Percentiles rank a stretch among this genome's conserved stretches.
These are phyloP conservation scores for Tremella mesenterica DNA, from an alignment of 768 basidiomycete genomes.

Conservation along the genomic window DNA sequence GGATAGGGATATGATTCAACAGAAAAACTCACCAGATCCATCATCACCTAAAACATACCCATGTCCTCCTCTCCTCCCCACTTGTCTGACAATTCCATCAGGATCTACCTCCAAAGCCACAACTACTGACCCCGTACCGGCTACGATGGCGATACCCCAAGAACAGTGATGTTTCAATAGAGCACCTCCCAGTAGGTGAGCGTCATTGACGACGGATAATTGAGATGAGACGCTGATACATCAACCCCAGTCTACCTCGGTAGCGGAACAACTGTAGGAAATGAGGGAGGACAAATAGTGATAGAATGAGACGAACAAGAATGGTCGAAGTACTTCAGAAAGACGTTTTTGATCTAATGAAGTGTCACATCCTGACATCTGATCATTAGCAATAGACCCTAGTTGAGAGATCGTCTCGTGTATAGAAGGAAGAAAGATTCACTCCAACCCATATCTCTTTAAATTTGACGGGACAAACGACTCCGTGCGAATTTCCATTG, in stretches of 20 bases:
- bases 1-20: background rate
- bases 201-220: slow-evolving; percentile 68
- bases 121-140: slow-evolving; percentile 71
- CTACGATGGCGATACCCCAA: slow-evolving; percentile 62
- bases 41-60: slow-evolving; percentile 34
- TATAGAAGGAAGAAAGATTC: slow-evolving; percentile 2
- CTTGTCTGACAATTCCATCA: slow-evolving; percentile 12
- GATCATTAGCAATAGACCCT: background rate
- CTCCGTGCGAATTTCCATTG: background rate
- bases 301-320: slow-evolving; percentile 14
- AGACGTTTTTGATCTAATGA: slow-evolving; percentile 14
- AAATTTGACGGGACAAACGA: background rate
- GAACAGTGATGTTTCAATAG: slow-evolving; percentile 53
- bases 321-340: slow-evolving; percentile 10
- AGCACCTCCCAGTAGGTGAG: slow-evolving; percentile 73
- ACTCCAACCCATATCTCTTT: slow-evolving; percentile 24
- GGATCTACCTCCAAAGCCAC: slow-evolving; percentile 17
- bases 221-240: slow-evolving; percentile 35
- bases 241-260: background rate
- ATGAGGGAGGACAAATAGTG: too few relatives aligned
- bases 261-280: too few relatives aligned
- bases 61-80: slow-evolving; percentile 26
- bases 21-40: slow-evolving; percentile 23
- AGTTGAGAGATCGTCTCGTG: too few relatives aligned
- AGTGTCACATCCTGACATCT: slow-evolving; percentile 30